Percentiles rank a stretch among this genome's conserved stretches.
phyloP scores from a whole-genome alignment of 2,329 filamentous ascomycete genomes.

The Tolypocladium album region DNA sequence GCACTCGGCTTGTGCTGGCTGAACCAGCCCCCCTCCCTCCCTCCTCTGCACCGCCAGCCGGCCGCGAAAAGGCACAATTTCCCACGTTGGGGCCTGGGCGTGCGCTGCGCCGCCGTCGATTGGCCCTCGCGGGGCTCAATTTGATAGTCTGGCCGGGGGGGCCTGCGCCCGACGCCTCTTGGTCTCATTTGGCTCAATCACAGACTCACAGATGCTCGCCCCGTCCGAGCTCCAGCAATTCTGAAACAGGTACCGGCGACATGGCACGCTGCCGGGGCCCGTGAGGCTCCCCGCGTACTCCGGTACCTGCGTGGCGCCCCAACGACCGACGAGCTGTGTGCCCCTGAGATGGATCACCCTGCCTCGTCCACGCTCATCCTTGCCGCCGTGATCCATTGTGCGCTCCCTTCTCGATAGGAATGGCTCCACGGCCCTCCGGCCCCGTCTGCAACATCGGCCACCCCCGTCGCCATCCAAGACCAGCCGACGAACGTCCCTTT shows the following conservation, averaged over 20 bases:
- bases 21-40: background rate
- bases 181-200: background rate
- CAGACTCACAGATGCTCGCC: background rate
- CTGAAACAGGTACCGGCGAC: slow-evolving; percentile 1
- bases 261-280: background rate
- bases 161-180: background rate
- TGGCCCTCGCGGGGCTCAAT: background rate
- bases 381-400: background rate
- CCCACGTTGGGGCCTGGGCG: background rate
- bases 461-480: background rate
- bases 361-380: background rate
- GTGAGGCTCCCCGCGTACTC: background rate
- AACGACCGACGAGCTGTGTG: background rate
- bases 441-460: background rate
- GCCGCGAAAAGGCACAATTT: background rate
- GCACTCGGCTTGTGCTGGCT: background rate
- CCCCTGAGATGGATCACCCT: slow-evolving; percentile 3
- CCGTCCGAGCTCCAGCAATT: background rate
- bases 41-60: background rate
- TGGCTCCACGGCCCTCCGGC: background rate
- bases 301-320: background rate
- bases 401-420: background rate
- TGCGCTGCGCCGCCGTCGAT: background rate
- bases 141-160: background rate
- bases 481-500: background rate